Base-by-base conservation (phyloP, 2,329 filamentous ascomycete genomes). In the Fusarium sp. region DNA sequence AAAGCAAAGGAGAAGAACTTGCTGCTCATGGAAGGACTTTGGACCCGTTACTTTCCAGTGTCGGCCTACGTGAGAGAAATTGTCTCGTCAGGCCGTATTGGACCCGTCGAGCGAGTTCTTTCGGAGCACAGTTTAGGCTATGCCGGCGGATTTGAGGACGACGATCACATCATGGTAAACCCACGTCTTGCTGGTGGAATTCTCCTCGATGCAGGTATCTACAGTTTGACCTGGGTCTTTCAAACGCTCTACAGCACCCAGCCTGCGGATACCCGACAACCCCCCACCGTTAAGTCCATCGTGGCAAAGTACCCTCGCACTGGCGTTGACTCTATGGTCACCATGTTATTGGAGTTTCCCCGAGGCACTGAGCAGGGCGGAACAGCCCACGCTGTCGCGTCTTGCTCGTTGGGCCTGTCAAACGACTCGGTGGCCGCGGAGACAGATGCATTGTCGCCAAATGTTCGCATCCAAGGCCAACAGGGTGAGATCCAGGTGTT, bases 131-230 rank as follows among this genome's bases (percentile, higher is more conserved):
- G 58, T 24, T 11, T 61, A 7, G 51, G 44, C 9, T 61, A 56
- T 39, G 58, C 45, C 1, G 58, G 45, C 1, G 36, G 39, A 17
- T 54, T 54, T 7, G 51, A 51, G 8, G 52, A 62, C 8, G 82
- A 83, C 82, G 69, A 76, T 80, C 85, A 93, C 81, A 89, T 58
- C 18, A 94, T 97, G 84, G 83, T 97, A 63, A 96, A 95, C 79
- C 85, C 86, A 28, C 90, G 94, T 73, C 85, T 97, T 44, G 94
- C 93, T 0, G 94, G 94, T 44, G 94, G 94, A 51, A 91, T 91
- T 4, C 82, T 96, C 58, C 85, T 97, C 49, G 93, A 97, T 79
- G 83, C 97, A 58, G 94, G 94, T 64, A 91, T 97, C 78, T 97
- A 97, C 82, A 88, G 92, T 49, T 81, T 97, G 63, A 96, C 93